These are phyloP conservation scores for Ustilago bromivora DNA, from an alignment of 1,284 basidiomycete species.

Conservation along the genomic window DNA sequence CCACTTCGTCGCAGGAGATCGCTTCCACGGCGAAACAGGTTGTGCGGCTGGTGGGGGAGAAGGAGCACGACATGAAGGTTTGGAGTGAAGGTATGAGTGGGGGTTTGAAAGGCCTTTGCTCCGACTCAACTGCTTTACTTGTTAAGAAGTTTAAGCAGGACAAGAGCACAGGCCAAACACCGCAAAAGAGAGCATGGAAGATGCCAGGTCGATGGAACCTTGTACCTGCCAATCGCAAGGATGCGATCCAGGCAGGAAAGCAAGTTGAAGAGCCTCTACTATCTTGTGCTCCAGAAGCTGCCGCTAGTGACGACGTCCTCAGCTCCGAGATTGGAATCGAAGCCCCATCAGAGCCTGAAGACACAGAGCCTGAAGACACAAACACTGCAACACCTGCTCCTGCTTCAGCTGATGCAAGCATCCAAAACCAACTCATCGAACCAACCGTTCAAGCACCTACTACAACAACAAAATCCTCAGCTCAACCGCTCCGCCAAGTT, in stretches of 20 bases:
- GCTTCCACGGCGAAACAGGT: conserved; percentile 7
- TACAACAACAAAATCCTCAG: background rate
- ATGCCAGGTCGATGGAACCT: conserved; percentile 44
- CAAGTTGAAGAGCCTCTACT: conserved; percentile 21
- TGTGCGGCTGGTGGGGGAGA: conserved; percentile 7
- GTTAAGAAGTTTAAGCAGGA: conserved; percentile 31
- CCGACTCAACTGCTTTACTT: conserved; percentile 33
- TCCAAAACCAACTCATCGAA: background rate
- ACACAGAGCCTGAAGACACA: background rate
- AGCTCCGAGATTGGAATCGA: conserved; percentile 19
- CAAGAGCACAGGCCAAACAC: conserved; percentile 56
- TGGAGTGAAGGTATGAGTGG: conserved; percentile 25
- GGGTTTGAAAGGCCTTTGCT: conserved; percentile 13
- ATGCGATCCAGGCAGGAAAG: conserved; percentile 49
- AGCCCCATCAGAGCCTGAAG: conserved; percentile 10
- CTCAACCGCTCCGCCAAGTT: conserved; percentile 30
- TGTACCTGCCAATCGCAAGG: conserved; percentile 45
- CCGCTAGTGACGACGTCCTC: conserved; percentile 6
- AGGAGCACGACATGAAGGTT: conserved; percentile 4
- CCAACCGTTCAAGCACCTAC: background rate
- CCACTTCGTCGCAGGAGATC: conserved; percentile 13
- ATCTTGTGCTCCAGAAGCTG: background rate
- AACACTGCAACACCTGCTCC: background rate
- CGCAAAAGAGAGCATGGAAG: conserved; percentile 50
- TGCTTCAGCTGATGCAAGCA: conserved; percentile 7